Base-by-base conservation (phyloP, 441 rosid species). In the Manihot esculenta region DNA sequence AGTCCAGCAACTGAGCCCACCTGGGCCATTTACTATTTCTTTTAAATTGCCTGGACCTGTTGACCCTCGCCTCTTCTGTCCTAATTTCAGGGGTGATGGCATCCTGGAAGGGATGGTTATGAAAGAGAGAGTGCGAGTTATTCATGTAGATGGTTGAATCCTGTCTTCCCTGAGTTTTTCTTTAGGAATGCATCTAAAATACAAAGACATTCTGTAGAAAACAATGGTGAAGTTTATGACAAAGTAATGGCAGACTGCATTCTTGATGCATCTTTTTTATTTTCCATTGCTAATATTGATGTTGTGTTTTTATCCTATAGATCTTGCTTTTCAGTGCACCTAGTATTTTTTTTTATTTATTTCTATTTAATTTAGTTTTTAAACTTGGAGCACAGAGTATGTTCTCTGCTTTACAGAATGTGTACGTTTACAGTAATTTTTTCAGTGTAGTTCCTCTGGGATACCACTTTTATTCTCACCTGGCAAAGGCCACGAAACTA, bases 21-120 rank as follows among this genome's bases (percentile, higher is more conserved):
- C 89, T 0, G 98, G 98, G 49, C 89, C 92, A 0, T 91, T 94
- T 78, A 76, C 84, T 0, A 47, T 94, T 65, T 75, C 88, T 0
- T 88, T 94, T 68, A 83, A 80, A 62, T 84, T 94, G 42, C 98
- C 98, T 0, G 96, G 98, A 69, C 90, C 88, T n/a, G 95, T 90
- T 30, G 98, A 94, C 74, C 88, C 97, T 44, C 85, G 96, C 47
- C 77, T 94, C 35, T 77, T 83, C 75, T 45, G 74, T 30, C 83
- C 92, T 8, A 72, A 10, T 23, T 77, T 84, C 73, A 82, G 89
- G 41, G 73, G 69, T n/a, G 93, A 83, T 70, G 98, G 97, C 45
- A 74, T 94, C 70, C 76, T 94, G 56, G 98, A 94, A 84, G 97
- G 68, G 42, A 77, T 90, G 63, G 85, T 89, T 54, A 69, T 85